phyloP scores from a whole-genome alignment of 1,139 yeast genomes.

The Tardiomyces blankii region DNA sequence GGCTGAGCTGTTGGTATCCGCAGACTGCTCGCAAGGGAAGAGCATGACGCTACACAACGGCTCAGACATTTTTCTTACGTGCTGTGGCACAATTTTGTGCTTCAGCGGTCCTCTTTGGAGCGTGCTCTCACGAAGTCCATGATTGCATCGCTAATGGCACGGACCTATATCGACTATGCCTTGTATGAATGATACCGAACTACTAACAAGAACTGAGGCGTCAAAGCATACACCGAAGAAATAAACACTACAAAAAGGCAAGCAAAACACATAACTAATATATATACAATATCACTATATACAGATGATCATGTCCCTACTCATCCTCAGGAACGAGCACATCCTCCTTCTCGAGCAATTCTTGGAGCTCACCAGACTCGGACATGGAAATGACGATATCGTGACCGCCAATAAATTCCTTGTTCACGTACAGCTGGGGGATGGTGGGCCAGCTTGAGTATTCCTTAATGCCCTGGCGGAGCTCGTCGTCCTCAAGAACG shows the following conservation, averaged over 20 bases:
- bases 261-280: too few species aligned
- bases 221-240: too few species aligned
- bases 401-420: conserved; percentile 95
- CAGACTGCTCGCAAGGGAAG: too few species aligned
- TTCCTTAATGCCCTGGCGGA: conserved; percentile 89
- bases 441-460: conserved; percentile 93
- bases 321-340: conserved; percentile 40
- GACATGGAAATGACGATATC: conserved; percentile 92
- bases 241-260: too few species aligned
- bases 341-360: conserved; percentile 64
- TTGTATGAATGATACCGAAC: not conserved
- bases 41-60: too few species aligned
- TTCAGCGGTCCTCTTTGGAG: not conserved
- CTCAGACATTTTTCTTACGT: too few species aligned
- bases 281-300: not conserved
- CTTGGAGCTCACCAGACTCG: conserved; percentile 81
- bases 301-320: not conserved
- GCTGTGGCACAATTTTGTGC: too few species aligned
- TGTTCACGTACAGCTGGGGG: conserved; percentile 45
- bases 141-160: not conserved
- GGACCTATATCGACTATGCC: not conserved
- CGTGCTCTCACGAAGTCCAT: not conserved
- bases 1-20: not conserved
- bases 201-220: too few species aligned
- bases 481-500: conserved; percentile 87